Conservation (phyloP, 139 green algal species). For the Coelastrella sp. region DNA sequence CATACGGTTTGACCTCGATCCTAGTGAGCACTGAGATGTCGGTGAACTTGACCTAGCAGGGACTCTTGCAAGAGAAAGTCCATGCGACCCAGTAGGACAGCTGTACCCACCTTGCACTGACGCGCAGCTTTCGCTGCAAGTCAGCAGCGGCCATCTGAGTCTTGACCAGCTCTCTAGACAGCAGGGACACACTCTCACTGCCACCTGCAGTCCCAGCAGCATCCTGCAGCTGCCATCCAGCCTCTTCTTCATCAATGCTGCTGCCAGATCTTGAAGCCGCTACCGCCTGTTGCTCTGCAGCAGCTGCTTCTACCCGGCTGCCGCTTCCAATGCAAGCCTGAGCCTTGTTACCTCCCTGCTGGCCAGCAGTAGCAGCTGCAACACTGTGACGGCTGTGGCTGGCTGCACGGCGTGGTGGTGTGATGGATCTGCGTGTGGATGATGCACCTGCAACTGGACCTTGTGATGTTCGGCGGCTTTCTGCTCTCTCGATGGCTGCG, state of each 20-base stretch:
- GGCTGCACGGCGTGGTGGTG: not conserved
- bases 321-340: not conserved
- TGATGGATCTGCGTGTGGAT: not conserved
- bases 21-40: too few species aligned
- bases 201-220: not conserved
- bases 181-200: conserved; percentile 48
- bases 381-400: not conserved
- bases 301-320: not conserved
- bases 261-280: not conserved
- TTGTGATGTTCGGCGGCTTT: not conserved
- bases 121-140: conserved; percentile 66
- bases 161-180: conserved; percentile 66
- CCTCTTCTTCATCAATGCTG: not conserved
- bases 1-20: too few species aligned
- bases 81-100: not conserved
- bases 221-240: not conserved
- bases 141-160: conserved; percentile 74
- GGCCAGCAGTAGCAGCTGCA: conserved; percentile 14
- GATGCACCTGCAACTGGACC: not conserved
- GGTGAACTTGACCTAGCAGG: too few species aligned
- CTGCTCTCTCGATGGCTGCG: conserved; percentile 55
- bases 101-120: conserved; percentile 32
- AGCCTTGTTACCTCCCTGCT: not conserved
- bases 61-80: too few species aligned
- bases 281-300: not conserved